Conservation (phyloP, 169 alveolate genomes). For the Plasmodium blacklocki region DNA sequence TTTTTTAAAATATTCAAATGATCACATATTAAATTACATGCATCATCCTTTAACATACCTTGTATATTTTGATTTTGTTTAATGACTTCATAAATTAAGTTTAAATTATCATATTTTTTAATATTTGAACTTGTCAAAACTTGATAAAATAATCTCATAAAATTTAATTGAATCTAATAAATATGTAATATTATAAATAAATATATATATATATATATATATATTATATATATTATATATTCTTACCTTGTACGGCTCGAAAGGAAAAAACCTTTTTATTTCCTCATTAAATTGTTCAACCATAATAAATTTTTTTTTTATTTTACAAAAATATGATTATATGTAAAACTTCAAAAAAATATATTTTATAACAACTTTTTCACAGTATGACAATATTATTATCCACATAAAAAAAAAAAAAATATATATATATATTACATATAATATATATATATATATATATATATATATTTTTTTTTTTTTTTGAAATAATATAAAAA, state of each 20-base stretch:
- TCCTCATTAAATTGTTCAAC: slow-evolving; percentile 14
- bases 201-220: neutral
- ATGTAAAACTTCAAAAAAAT: too few relatives aligned
- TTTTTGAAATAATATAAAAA: too few relatives aligned
- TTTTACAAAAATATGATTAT: too few relatives aligned
- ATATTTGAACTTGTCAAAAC: slow-evolving; percentile 24
- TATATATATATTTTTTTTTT: too few relatives aligned
- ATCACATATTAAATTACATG: neutral
- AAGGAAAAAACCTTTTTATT: slow-evolving; percentile 32
- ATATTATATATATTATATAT: neutral
- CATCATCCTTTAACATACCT: slow-evolving; percentile 4
- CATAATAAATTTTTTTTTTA: neutral
- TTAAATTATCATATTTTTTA: slow-evolving; percentile 8
- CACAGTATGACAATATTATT: too few relatives aligned
- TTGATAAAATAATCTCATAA: slow-evolving; percentile 37
- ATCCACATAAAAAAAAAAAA: too few relatives aligned
- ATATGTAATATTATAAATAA: slow-evolving; percentile 1
- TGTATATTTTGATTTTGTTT: slow-evolving; percentile 9
- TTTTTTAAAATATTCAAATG: neutral
- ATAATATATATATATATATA: too few relatives aligned
- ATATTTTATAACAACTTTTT: too few relatives aligned
- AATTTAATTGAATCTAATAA: slow-evolving; percentile 29
- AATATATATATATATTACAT: too few relatives aligned
- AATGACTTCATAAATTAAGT: slow-evolving; percentile 19
- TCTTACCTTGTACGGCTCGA: slow-evolving; percentile 36